These are phyloP conservation scores for Zarea fungicola DNA, from an alignment of 2,329 filamentous ascomycete species.

Conservation along the genomic window DNA sequence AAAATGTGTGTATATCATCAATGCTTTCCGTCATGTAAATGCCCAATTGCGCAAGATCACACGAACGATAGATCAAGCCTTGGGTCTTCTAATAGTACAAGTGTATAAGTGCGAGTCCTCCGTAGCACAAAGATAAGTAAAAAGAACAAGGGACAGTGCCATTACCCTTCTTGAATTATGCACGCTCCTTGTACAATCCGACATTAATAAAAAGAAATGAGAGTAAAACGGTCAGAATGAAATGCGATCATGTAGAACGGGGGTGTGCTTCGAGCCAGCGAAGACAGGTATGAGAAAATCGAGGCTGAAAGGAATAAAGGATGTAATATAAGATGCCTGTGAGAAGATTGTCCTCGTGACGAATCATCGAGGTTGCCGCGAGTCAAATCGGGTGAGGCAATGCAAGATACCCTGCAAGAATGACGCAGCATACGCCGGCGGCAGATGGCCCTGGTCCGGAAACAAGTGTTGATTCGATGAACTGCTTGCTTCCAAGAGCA, in stretches of 20 bases:
- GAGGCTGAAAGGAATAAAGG: background rate
- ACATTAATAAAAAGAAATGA: background rate
- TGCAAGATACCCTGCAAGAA: background rate
- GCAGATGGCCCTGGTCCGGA: background rate
- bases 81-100: slow-evolving; percentile 11
- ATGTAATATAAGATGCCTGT: background rate
- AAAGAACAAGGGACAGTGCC: slow-evolving; percentile 6
- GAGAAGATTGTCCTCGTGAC: slow-evolving; percentile 1
- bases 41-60: background rate
- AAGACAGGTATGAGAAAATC: slow-evolving; percentile 15
- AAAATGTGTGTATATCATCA: slow-evolving; percentile 11
- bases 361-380: background rate
- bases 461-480: background rate
- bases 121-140: slow-evolving; percentile 1
- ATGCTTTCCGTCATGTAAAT: slow-evolving; percentile 10
- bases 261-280: slow-evolving; percentile 21
- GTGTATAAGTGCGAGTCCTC: slow-evolving; percentile 10
- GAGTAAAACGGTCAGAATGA: background rate
- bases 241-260: slow-evolving; percentile 1
- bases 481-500: background rate
- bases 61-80: background rate
- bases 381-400: background rate
- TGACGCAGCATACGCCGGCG: background rate
- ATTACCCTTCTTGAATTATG: slow-evolving; percentile 7
- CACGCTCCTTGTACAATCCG: slow-evolving; percentile 12